Evolutionary conservation across 2,329 filamentous ascomycete genomes (phyloP), one percentile per base, ranked within the genome.

Genomic region (Phaeophleospora eucalypticola): DNA sequence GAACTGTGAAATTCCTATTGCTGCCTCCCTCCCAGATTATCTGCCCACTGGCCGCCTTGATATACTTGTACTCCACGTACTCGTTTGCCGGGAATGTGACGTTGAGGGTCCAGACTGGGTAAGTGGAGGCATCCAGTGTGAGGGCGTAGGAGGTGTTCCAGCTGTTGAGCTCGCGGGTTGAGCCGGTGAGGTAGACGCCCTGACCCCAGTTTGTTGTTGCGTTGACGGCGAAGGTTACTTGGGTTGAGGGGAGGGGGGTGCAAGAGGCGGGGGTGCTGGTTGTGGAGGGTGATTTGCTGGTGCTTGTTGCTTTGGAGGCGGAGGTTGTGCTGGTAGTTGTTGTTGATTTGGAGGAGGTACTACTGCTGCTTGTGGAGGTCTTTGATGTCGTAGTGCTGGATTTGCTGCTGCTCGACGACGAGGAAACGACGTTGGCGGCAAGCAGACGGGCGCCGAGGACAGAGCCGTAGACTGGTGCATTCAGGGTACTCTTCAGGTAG

Each of bases 141-240:
- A 84, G 58, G 0, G 78, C 84, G 0, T 76, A 68, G 4, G 49
- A 47, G 0, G 63, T 49, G 46, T 80, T 69, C 85, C 85, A 89
- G 24, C 48, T 58, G 2, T 84, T 84, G 3, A 89, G 75, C 19
- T 76, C 68, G 1, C 71, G 57, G 40, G 76, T 72, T 45, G 75
- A 79, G 18, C 86, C 86, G 0, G 77, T 72, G 14, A 89, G 64
- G 63, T 82, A 85, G 60, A 89, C 73, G 6, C 74, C 81, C 63
- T 88, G 74, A 2, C 84, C 84, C 41, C 65, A 79, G 3, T 61
- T 61, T 0, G 84, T 88, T 0, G 68, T 73, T 17, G 76, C 80
- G 1, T 72, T 60, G 48, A 76, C 79, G 37, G 79, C 70, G 67
- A 88, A 87, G 0, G 79, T 80, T 4, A 89, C 79, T 0, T 77